Evolutionary conservation across 1,139 yeast species (phyloP).

Genomic region (Nakaseomyces glabratus): DNA sequence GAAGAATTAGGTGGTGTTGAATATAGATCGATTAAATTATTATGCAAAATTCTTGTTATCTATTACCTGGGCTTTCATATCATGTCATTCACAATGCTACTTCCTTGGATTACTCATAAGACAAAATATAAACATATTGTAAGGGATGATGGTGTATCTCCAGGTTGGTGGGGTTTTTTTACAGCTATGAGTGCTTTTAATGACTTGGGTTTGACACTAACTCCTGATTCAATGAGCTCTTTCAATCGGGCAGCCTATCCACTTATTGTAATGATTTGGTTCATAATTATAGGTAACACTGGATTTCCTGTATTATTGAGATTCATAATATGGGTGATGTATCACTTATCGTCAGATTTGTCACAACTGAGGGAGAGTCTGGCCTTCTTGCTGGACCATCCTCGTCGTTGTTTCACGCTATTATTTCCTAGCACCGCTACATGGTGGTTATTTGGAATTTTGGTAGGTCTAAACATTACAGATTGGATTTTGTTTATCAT

Average conservation of each 20-base stretch:
- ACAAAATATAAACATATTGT: conserved; percentile 39
- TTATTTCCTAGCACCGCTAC: conserved; percentile 89
- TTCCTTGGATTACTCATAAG: conserved; percentile 54
- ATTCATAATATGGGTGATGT: conserved; percentile 70
- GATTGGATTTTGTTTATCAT: conserved; percentile 76
- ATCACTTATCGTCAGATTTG: conserved; percentile 56
- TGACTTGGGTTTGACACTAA: conserved; percentile 74
- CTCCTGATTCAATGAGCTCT: conserved; percentile 66
- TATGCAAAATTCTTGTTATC: conserved; percentile 53
- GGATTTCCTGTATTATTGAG: conserved; percentile 82
- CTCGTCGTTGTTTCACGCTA: conserved; percentile 91
- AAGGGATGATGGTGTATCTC: conserved; percentile 48
- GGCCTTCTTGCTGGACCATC: conserved; percentile 85
- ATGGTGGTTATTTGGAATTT: conserved; percentile 81
- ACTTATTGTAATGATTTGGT: conserved; percentile 51
- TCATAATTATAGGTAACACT: conserved; percentile 84
- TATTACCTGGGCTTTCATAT: conserved; percentile 75
- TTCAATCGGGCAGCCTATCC: conserved; percentile 58
- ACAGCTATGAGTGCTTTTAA: conserved; percentile 70
- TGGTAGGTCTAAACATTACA: conserved; percentile 60
- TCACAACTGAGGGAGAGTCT: conserved; percentile 66
- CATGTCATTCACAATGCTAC: conserved; percentile 45
- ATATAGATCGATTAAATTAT: conserved; percentile 74
- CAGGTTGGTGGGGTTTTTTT: conserved; percentile 91
- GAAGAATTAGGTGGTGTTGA: conserved; percentile 97